Conservation (phyloP, 192 early-diverging fungal genomes). For the Dissophora globulifera region DNA sequence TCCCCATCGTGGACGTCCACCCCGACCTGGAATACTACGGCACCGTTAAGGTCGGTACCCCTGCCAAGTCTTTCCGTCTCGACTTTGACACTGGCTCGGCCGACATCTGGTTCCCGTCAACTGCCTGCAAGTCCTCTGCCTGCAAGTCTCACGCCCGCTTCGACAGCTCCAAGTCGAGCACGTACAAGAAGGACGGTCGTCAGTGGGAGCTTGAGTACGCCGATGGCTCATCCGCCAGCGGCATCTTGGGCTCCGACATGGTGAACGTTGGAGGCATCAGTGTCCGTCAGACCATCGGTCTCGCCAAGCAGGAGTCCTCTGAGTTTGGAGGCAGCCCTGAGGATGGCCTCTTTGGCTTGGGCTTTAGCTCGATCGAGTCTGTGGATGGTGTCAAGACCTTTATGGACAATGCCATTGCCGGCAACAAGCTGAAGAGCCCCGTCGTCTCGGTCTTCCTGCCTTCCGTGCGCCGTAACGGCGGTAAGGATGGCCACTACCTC, state of each 20-base stretch:
- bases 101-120: slow-evolving; percentile 66
- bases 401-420: slow-evolving; percentile 63
- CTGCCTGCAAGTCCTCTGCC: slow-evolving; percentile 48
- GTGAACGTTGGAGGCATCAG: slow-evolving; percentile 69
- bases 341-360: slow-evolving; percentile 72
- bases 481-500: slow-evolving; percentile 57
- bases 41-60: slow-evolving; percentile 5
- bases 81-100: slow-evolving; percentile 53
- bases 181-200: slow-evolving; percentile 64
- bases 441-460: slow-evolving; percentile 69
- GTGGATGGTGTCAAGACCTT: slow-evolving; percentile 58
- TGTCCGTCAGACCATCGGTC: slow-evolving; percentile 68
- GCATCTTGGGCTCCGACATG: slow-evolving; percentile 57
- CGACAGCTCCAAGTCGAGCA: slow-evolving; percentile 56
- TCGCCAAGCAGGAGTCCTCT: slow-evolving; percentile 63
- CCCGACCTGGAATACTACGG: slow-evolving; percentile 7
- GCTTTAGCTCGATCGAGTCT: slow-evolving; percentile 56
- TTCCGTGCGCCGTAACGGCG: slow-evolving; percentile 55
- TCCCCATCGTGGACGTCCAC: background rate
- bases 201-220: slow-evolving; percentile 70
- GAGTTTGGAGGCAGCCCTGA: slow-evolving; percentile 62
- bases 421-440: slow-evolving; percentile 61
- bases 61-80: background rate
- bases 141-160: slow-evolving; percentile 60
- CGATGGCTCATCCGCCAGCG: slow-evolving; percentile 62